Conservation (phyloP, 2,329 filamentous ascomycete genomes). For the Juglanconis oblonga region DNA sequence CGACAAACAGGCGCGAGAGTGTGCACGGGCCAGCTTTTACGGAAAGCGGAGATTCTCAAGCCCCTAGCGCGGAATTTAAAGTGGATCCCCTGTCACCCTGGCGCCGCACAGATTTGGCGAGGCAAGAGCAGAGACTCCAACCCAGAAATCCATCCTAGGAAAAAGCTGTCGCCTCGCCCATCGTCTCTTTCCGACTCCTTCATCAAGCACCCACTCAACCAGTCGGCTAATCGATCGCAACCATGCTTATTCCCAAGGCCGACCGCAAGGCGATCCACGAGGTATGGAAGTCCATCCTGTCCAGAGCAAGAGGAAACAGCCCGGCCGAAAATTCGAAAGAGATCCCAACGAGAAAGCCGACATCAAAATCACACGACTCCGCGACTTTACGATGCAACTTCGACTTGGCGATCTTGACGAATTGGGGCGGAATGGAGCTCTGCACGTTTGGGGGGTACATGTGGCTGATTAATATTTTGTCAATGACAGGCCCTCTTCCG, state of each 20-base stretch:
- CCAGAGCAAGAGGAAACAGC: background rate
- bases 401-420: background rate
- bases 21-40: background rate
- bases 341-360: slow-evolving; percentile 8
- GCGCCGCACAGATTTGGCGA: slow-evolving; percentile 18
- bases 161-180: slow-evolving; percentile 15
- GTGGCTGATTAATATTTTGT: slow-evolving; percentile 27
- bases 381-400: slow-evolving; percentile 1
- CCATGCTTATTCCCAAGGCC: slow-evolving; percentile 99
- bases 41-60: slow-evolving; percentile 5
- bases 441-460: background rate
- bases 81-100: slow-evolving; percentile 3
- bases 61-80: slow-evolving; percentile 1
- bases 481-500: slow-evolving; percentile 70
- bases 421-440: background rate
- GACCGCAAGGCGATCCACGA: slow-evolving; percentile 99
- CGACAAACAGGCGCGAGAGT: too few relatives aligned
- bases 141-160: slow-evolving; percentile 16
- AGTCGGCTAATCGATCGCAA: slow-evolving; percentile 50
- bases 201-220: slow-evolving; percentile 44
- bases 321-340: slow-evolving; percentile 9
- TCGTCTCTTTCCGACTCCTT: slow-evolving; percentile 29
- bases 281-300: slow-evolving; percentile 34
- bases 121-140: background rate
- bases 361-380: slow-evolving; percentile 1